A percentile compares a stretch with the other conserved stretches of the same genome.
Conservation (phyloP, 352 stramenopile genomes). For the Phytopythium vexans region DNA sequence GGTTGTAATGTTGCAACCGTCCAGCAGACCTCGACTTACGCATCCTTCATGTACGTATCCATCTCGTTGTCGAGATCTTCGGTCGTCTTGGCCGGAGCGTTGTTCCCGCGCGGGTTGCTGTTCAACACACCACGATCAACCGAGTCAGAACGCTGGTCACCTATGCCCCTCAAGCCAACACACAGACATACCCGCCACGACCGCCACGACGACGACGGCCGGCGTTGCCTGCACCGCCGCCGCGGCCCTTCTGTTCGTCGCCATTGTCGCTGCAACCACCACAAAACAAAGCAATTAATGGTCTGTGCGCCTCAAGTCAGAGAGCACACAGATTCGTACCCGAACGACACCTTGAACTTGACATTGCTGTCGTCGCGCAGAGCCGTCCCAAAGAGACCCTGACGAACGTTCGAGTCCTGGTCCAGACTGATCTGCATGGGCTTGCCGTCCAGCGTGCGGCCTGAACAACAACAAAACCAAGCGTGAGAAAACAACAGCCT, state of each 20-base stretch:
- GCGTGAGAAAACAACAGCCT: background rate
- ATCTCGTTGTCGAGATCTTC: slow-evolving; percentile 84
- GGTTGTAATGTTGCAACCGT: background rate
- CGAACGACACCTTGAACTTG: slow-evolving; percentile 81
- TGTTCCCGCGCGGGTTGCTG: slow-evolving; percentile 27
- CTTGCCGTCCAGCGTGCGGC: slow-evolving; percentile 69
- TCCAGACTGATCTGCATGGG: slow-evolving; percentile 76
- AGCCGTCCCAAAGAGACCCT: slow-evolving; percentile 75
- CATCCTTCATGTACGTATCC: slow-evolving; percentile 86
- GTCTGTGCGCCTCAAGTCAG: background rate
- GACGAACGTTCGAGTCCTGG: slow-evolving; percentile 65
- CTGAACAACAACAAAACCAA: slow-evolving; percentile 14
- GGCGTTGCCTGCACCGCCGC: slow-evolving; percentile 21
- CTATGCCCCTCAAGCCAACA: slow-evolving; percentile 8
- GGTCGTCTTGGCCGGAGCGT: slow-evolving; percentile 35
- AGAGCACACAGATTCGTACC: slow-evolving; percentile 24
- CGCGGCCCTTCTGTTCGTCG: slow-evolving; percentile 35
- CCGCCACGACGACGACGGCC: slow-evolving; percentile 36
- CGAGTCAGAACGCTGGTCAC: slow-evolving; percentile 2
- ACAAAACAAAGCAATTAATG: background rate
- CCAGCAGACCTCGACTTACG: slow-evolving; percentile 28
- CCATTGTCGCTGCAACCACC: slow-evolving; percentile 10
- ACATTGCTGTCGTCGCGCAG: slow-evolving; percentile 63
- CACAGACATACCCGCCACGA: slow-evolving; percentile 14
- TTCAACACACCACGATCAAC: slow-evolving; percentile 3